phyloP scores from a whole-genome alignment of 192 early-diverging fungal species.

The Backusella circina region DNA sequence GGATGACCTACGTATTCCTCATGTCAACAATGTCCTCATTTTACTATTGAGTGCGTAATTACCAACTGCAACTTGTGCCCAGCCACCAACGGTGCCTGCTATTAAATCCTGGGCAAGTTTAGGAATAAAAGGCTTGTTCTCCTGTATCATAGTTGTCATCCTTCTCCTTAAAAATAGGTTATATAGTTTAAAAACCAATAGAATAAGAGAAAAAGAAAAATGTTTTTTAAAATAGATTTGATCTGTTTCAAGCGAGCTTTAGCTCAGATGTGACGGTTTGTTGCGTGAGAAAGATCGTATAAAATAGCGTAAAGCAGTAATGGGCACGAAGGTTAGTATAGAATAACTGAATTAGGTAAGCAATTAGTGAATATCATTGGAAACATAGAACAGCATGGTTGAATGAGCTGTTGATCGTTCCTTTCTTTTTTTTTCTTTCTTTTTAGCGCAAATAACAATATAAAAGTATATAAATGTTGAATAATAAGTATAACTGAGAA shows the following conservation, averaged over 20 bases:
- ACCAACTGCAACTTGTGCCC: slow-evolving; percentile 68
- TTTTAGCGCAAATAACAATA: not conserved
- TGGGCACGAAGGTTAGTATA: too few species aligned
- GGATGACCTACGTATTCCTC: slow-evolving; percentile 35
- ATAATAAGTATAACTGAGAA: too few species aligned
- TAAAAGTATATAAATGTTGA: too few species aligned
- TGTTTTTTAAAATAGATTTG: not conserved
- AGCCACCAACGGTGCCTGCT: slow-evolving; percentile 65
- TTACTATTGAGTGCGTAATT: not conserved
- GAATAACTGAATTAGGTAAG: not conserved
- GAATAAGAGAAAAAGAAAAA: not conserved
- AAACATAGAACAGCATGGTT: not conserved
- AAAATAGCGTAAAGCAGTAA: not conserved
- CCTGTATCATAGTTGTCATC: slow-evolving; percentile 9
- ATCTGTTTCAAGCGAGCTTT: not conserved
- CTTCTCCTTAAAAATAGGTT: not conserved
- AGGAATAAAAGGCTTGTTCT: slow-evolving; percentile 31
- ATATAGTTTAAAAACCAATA: not conserved
- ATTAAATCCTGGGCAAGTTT: slow-evolving; percentile 48
- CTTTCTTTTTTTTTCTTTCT: not conserved
- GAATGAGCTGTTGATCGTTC: not conserved
- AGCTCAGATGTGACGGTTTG: not conserved
- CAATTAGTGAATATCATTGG: not conserved
- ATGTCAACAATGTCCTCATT: not conserved
- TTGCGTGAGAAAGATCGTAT: not conserved